These are phyloP conservation scores for Coleophoma cylindrospora DNA, from an alignment of 2,329 filamentous ascomycete species.

Conservation along the genomic window DNA sequence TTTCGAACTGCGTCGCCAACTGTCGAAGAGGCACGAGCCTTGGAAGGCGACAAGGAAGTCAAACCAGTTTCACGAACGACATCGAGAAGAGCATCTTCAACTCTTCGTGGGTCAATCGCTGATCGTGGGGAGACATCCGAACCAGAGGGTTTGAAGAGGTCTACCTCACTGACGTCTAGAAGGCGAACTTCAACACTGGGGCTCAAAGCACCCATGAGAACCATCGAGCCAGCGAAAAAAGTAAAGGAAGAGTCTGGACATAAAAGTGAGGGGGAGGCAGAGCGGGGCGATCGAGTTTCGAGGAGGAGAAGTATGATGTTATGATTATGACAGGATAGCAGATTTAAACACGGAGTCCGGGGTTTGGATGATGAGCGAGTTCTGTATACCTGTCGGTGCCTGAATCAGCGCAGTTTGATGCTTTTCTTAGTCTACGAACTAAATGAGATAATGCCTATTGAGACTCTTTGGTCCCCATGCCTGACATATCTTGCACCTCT, in stretches of 20 bases:
- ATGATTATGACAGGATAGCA: constrained; percentile 17
- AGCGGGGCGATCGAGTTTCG: constrained; percentile 20
- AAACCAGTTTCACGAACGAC: constrained; percentile 10
- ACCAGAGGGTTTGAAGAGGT: constrained; percentile 13
- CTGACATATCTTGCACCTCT: no score
- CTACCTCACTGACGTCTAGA: constrained; percentile 6
- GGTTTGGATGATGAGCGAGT: constrained; percentile 15
- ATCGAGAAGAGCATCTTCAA: constrained; percentile 18
- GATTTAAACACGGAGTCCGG: constrained; percentile 7
- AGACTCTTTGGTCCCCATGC: constrained; percentile 7
- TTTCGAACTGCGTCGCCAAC: constrained; percentile 18
- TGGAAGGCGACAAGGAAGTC: constrained; percentile 8
- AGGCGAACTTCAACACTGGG: constrained; percentile 24
- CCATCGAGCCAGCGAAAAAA: constrained; percentile 5
- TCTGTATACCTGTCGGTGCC: constrained; percentile 8
- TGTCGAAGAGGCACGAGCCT: constrained; percentile 5
- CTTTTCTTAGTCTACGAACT: constrained; percentile 10
- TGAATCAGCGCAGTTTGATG: constrained; percentile 4
- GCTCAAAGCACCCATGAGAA: constrained; percentile 10
- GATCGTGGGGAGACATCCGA: constrained; percentile 19
- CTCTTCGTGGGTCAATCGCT: constrained; percentile 6
- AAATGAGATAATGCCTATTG: constrained; percentile 24
- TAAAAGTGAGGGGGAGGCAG: constrained; percentile 14
- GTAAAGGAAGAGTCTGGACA: constrained; percentile 10
- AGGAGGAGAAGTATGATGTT: constrained; percentile 30